phyloP scores from a whole-genome alignment of 75 land plant species.

The Pseudotsuga menziesii region DNA sequence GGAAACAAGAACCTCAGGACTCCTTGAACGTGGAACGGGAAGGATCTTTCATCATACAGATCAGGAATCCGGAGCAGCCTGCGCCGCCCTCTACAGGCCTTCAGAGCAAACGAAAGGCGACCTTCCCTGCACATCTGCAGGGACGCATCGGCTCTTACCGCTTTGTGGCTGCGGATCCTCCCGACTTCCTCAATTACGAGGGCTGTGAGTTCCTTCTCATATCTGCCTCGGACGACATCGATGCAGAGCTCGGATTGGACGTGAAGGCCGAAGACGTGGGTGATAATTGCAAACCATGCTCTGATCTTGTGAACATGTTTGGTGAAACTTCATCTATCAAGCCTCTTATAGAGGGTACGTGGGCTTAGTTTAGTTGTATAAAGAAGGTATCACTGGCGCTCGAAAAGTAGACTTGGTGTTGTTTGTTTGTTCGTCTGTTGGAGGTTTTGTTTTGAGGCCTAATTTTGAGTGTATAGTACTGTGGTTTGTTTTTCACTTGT shows the following conservation, averaged over 20 bases:
- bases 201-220: constrained; percentile 86
- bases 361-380: constrained; percentile 27
- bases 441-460: too few relatives aligned
- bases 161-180: constrained; percentile 74
- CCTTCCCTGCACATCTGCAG: constrained; percentile 70
- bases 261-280: constrained; percentile 22
- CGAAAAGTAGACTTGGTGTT: too few relatives aligned
- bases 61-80: constrained; percentile 71
- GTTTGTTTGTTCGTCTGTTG: too few relatives aligned
- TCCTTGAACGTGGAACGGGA: constrained; percentile 63
- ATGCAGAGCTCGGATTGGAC: constrained; percentile 72
- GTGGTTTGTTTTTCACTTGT: too few relatives aligned
- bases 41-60: constrained; percentile 71
- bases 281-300: constrained; percentile 18
- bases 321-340: constrained; percentile 35
- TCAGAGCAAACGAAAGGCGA: constrained; percentile 63
- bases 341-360: constrained; percentile 56
- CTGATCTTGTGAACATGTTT: constrained; percentile 51
- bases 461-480: too few relatives aligned
- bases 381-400: too few relatives aligned
- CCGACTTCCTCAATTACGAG: constrained; percentile 81
- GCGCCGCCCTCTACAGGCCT: constrained; percentile 39
- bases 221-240: constrained; percentile 70
- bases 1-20: constrained; percentile 49
- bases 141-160: constrained; percentile 46